Evolutionary conservation across 208 protist genomes (phyloP).

Genomic region (Vickermania spadyakhi): DNA sequence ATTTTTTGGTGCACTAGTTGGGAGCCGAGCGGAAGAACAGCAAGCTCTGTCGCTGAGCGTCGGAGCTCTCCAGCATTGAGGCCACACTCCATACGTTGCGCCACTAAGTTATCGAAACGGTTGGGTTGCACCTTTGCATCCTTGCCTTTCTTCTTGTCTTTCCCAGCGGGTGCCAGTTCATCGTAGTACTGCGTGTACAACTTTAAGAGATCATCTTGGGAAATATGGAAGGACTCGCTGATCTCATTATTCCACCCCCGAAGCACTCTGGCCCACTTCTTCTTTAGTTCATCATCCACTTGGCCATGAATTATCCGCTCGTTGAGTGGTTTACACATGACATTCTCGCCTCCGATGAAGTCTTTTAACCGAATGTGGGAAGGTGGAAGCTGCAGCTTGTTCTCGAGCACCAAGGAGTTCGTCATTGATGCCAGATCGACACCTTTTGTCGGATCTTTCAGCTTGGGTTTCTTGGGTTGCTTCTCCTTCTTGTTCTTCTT

Average conservation of each 20-base stretch:
- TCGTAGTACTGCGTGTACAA: conserved; percentile 57
- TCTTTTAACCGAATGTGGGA: conserved; percentile 27
- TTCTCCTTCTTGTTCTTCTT: conserved; percentile 41
- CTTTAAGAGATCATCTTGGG: conserved; percentile 61
- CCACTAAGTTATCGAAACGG: not conserved
- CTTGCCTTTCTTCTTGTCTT: not conserved
- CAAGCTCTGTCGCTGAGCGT: conserved; percentile 61
- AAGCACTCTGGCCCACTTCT: conserved; percentile 83
- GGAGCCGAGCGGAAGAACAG: conserved; percentile 84
- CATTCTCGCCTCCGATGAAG: conserved; percentile 57
- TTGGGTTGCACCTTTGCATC: not conserved
- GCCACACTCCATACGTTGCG: conserved; percentile 39
- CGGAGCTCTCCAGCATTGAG: conserved; percentile 79
- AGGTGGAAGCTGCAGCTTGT: conserved; percentile 72
- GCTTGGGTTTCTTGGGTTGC: conserved; percentile 65
- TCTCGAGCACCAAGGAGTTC: conserved; percentile 70
- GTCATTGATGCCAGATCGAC: conserved; percentile 73
- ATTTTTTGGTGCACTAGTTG: conserved; percentile 22
- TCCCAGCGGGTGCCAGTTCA: conserved; percentile 22
- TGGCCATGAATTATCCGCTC: too few relatives aligned
- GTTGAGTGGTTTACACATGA: conserved; percentile 19
- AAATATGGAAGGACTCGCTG: conserved; percentile 61
- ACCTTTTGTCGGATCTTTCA: conserved; percentile 80
- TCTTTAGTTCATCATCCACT: conserved; percentile 80
- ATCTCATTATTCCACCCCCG: conserved; percentile 69